Evolutionary conservation across 306 rosid species (phyloP).

Genomic region (Mimosa bimucronata): DNA sequence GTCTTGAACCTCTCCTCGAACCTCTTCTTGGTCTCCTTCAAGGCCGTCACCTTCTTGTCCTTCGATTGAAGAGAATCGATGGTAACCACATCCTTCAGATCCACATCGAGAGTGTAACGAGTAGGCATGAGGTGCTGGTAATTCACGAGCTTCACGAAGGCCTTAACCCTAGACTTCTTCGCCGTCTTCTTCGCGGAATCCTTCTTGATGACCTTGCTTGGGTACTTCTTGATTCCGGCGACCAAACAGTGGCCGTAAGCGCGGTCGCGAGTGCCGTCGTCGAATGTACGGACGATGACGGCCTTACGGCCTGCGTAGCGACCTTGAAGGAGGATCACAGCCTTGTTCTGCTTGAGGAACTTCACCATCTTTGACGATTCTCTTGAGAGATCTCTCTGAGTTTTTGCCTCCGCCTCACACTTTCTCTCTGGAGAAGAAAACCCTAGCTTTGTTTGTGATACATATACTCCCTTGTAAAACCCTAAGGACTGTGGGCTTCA

Average conservation of each 20-base stretch:
- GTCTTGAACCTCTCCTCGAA: slow-evolving; percentile 51
- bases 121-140: slow-evolving; percentile 53
- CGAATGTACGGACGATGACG: slow-evolving; percentile 43
- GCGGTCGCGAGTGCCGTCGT: slow-evolving; percentile 46
- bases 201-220: slow-evolving; percentile 44
- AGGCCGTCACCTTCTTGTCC: slow-evolving; percentile 52
- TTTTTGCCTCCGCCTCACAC: not conserved
- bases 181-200: slow-evolving; percentile 51
- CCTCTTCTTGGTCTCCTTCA: slow-evolving; percentile 52
- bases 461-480: not conserved
- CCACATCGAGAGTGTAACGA: slow-evolving; percentile 50
- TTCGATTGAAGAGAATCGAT: slow-evolving; percentile 31
- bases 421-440: not conserved
- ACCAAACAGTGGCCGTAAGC: slow-evolving; percentile 48
- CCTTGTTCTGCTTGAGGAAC: slow-evolving; percentile 48
- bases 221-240: slow-evolving; percentile 46
- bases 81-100: slow-evolving; percentile 40
- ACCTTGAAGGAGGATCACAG: slow-evolving; percentile 49
- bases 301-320: slow-evolving; percentile 49
- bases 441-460: not conserved
- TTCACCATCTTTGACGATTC: slow-evolving; percentile 38
- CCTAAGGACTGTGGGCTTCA: not conserved
- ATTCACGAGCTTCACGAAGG: slow-evolving; percentile 49
- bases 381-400: not conserved
- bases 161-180: slow-evolving; percentile 52